Conservation (phyloP, 2,329 filamentous ascomycete species). For the Thelonectria olida region DNA sequence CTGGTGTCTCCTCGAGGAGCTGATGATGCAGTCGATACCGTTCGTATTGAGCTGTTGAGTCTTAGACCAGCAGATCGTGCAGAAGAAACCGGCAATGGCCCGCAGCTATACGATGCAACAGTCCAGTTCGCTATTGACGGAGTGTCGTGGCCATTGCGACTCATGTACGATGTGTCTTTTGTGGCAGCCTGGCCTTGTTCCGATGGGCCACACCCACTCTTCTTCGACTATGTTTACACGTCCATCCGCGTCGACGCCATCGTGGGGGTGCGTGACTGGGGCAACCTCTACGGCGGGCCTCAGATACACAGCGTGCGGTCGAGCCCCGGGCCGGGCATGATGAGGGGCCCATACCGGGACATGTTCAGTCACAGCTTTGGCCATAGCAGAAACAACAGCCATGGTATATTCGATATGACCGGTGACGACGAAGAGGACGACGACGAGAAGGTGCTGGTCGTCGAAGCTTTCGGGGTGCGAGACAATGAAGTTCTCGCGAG, state of each 20-base stretch:
- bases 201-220: slow-evolving; percentile 73
- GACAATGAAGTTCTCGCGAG: slow-evolving; percentile 82
- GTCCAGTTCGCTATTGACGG: slow-evolving; percentile 72
- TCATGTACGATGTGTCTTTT: slow-evolving; percentile 73
- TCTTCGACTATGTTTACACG: slow-evolving; percentile 74
- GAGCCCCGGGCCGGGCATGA: slow-evolving; percentile 45
- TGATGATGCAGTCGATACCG: slow-evolving; percentile 69
- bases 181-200: slow-evolving; percentile 72
- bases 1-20: slow-evolving; percentile 65
- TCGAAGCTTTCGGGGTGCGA: slow-evolving; percentile 76
- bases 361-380: slow-evolving; percentile 37
- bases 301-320: slow-evolving; percentile 45
- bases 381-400: slow-evolving; percentile 21
- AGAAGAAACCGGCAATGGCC: slow-evolving; percentile 43
- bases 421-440: slow-evolving; percentile 54
- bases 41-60: slow-evolving; percentile 74
- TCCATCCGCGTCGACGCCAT: slow-evolving; percentile 71
- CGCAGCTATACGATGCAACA: slow-evolving; percentile 66
- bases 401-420: slow-evolving; percentile 27
- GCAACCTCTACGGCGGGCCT: slow-evolving; percentile 51
- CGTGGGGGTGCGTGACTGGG: slow-evolving; percentile 74
- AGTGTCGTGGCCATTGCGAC: slow-evolving; percentile 68
- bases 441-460: slow-evolving; percentile 72
- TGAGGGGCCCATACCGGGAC: slow-evolving; percentile 38
- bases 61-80: slow-evolving; percentile 58